Evolutionary conservation across 2,329 filamentous ascomycete species (phyloP), one percentile per base, ranked within the genome.

Genomic region (Catunica adiposa): DNA sequence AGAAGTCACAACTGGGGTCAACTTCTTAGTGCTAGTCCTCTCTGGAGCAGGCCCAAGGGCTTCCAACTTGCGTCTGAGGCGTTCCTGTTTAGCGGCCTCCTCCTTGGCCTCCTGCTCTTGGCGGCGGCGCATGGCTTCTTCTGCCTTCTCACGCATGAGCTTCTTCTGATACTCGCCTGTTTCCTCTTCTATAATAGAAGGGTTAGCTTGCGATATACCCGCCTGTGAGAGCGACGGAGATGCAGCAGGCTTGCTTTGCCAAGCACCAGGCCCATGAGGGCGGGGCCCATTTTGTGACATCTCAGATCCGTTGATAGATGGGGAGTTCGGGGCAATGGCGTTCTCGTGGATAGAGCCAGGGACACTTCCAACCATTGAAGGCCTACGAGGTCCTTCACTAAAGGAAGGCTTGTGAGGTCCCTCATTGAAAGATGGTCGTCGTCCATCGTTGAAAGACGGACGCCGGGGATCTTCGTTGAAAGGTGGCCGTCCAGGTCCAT

Each of bases 51-150:
- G 79, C 0, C 82, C 84, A 64, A 89, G 69, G 7, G 80, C 79
- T 62, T 83, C 83, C 50, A 89, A 69, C 66, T 86, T 88, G 64
- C 83, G 75, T 51, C 80, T 77, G 59, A 89, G 80, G 23, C 85
- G 78, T 63, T 86, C 83, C 62, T 78, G 76, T 58, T 75, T 78
- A 17, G 78, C 85, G n/a, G 80, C 82, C 63, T 87, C 83, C 62
- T 86, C 82, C n/a, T 73, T 76, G 20, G 77, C 81, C 62, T 84
- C 82, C 65, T 88, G 77, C 57, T 85, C 83, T 58, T 79, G 70
- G 51, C 79, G 73, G 57, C 83, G 75, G 63, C 84, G 82, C 63
- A 82, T 80, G 20, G 83, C 84, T 54, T 80, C 70, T 62, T 89
- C 83, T 5, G 81, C 74, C 40, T 79, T 78, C 62, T 86, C 81